Evolutionary conservation across 164 flowering plant genomes (phyloP), one percentile per base, ranked within the genome.

Genomic region (Cinnamomum chago): DNA sequence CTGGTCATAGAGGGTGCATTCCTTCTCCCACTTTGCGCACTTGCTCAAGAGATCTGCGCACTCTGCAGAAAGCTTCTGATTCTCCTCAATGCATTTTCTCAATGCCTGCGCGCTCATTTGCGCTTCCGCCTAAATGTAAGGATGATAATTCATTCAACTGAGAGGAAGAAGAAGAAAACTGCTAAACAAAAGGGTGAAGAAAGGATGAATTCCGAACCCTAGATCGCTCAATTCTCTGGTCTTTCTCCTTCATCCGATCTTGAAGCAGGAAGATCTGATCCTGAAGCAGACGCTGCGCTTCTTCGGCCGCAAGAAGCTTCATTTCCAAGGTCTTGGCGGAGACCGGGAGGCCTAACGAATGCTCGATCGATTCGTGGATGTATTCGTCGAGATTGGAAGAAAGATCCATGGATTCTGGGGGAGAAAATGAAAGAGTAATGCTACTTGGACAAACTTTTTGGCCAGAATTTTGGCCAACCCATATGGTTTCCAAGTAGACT

Each of bases 81-180:
- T 95, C 84, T 91, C 98, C 76, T 93, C 97, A 65, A 93, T 90
- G 65, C 90, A 91, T 72, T 82, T 93, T 87, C 85, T 93, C 86
- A 95, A 47, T 0, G 97, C 98, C 77, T 80, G 88, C 1, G 98
- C 98, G 75, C 87, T 92, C 89, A 93, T 80, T 68, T 76, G 79
- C 47, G 98, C 85, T 78, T 95, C 99, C 6, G 90, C 90, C 99
- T 95, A 76, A 68, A 76, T 15, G 60, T 3, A 35, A 47, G 25
- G 20, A 30, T 55, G 4, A 72, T n/a, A 13, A 25, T 62, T 7
- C 62, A 9, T 55, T 55, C n/a, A 55, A 15, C 5, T 55, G 13
- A 55, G n/a, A 20, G 20, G 17, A 55, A 3, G 60, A 55, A 55
- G 20, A 14, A 55, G 60, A 55, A 55, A 14, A 55, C 5, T 55